Evolutionary conservation across 2,329 filamentous ascomycete genomes (phyloP).

Genomic region (Cercospora janseana): DNA sequence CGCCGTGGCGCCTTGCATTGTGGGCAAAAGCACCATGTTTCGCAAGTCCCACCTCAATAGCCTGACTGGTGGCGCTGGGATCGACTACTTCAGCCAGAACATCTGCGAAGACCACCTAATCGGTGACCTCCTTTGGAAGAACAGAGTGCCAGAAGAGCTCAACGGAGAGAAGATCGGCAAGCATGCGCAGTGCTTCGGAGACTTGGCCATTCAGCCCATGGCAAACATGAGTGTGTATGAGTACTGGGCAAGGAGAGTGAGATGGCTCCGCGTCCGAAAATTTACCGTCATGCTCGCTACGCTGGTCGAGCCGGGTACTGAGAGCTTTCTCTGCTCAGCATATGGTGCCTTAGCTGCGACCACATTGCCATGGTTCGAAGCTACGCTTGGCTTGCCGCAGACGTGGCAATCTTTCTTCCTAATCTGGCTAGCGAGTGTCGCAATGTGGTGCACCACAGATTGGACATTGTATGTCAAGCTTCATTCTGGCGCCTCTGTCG

Average conservation of each 20-base stretch:
- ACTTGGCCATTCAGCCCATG: conserved; percentile 87
- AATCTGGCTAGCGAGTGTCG: conserved; percentile 66
- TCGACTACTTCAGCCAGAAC: conserved; percentile 91
- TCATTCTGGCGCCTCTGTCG: conserved; percentile 69
- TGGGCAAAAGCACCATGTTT: conserved; percentile 99
- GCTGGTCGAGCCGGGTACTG: conserved; percentile 86
- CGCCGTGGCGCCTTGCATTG: conserved; percentile 83
- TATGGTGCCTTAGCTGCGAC: conserved; percentile 79
- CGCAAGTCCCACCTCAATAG: conserved; percentile 83
- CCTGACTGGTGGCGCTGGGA: conserved; percentile 64
- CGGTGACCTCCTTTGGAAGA: conserved; percentile 83
- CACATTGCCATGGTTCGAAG: conserved; percentile 63
- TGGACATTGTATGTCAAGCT: conserved; percentile 70
- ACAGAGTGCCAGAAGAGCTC: conserved; percentile 48
- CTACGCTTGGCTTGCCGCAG: conserved; percentile 53
- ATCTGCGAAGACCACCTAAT: conserved; percentile 98
- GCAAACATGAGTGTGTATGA: conserved; percentile 72
- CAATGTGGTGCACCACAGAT: conserved; percentile 72
- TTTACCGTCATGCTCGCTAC: conserved; percentile 90
- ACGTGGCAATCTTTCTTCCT: conserved; percentile 66
- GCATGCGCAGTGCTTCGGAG: conserved; percentile 79
- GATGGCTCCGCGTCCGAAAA: conserved; percentile 91
- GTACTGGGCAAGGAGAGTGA: conserved; percentile 76
- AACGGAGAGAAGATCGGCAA: conserved; percentile 59
- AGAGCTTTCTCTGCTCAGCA: conserved; percentile 77